Evolutionary conservation across 495 filamentous ascomycete genomes (phyloP).

Genomic region (Staphylotrichum longicolle): DNA sequence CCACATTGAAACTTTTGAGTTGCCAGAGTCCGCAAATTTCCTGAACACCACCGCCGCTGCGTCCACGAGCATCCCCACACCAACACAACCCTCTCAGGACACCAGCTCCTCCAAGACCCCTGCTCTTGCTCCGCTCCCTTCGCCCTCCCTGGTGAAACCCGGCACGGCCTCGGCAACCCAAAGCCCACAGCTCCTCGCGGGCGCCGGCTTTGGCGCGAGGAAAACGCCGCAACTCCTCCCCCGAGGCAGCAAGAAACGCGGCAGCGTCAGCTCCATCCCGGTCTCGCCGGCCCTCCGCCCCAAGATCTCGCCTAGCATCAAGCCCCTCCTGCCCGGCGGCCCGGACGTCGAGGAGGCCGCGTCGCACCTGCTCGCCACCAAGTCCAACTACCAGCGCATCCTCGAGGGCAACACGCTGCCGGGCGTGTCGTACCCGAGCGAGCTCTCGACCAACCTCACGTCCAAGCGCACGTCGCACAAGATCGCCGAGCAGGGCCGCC

Average conservation of each 20-base stretch:
- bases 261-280: conserved; percentile 72
- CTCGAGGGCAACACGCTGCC: conserved; percentile 87
- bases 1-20: conserved; percentile 63
- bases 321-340: conserved; percentile 77
- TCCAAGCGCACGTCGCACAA: conserved; percentile 98
- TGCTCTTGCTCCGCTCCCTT: conserved; percentile 45
- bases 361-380: conserved; percentile 82
- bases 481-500: conserved; percentile 90
- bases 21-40: conserved; percentile 62
- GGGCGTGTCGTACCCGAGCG: conserved; percentile 86
- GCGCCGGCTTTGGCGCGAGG: conserved; percentile 34
- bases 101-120: conserved; percentile 36
- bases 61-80: conserved; percentile 43
- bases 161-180: conserved; percentile 44
- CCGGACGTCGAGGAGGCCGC: conserved; percentile 62
- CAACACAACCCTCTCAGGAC: conserved; percentile 36
- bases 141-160: conserved; percentile 45
- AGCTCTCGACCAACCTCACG: conserved; percentile 86
- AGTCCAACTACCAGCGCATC: conserved; percentile 98
- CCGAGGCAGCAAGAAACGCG: conserved; percentile 63
- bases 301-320: conserved; percentile 91
- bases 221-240: conserved; percentile 49
- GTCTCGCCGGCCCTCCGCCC: conserved; percentile 80
- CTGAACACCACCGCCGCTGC: conserved; percentile 43
- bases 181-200: conserved; percentile 53